Percentiles rank a stretch among this genome's conserved stretches.
These are phyloP conservation scores for Chenopodium suecicum DNA, from an alignment of 148 eudicot genomes.

Conservation along the genomic window DNA sequence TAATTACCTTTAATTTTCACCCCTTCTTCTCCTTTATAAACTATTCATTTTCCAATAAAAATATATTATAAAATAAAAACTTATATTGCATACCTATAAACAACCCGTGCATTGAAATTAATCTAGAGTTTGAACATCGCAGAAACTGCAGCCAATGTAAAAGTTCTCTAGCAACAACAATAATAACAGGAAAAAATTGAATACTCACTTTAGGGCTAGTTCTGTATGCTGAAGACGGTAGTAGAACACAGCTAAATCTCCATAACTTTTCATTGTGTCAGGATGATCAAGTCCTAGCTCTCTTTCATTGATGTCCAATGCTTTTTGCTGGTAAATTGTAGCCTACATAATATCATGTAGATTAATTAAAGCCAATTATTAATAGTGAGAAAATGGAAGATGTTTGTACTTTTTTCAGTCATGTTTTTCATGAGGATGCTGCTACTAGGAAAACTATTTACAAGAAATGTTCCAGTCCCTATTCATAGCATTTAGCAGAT, in stretches of 20 bases:
- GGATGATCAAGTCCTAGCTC: slow-evolving; percentile 99
- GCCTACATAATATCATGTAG: slow-evolving; percentile 43
- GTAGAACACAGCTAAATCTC: slow-evolving; percentile 94
- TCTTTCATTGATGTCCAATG: slow-evolving; percentile 96
- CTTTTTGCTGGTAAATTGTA: slow-evolving; percentile 94
- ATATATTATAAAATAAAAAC: too few species aligned
- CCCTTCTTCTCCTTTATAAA: too few species aligned
- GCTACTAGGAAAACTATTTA: too few species aligned
- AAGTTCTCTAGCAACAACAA: neutral
- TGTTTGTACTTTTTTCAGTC: too few species aligned
- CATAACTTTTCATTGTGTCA: slow-evolving; percentile 97
- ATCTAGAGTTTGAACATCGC: neutral
- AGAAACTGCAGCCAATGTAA: neutral
- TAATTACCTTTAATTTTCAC: too few species aligned
- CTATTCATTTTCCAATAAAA: too few species aligned
- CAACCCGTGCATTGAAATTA: neutral
- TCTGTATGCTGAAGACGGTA: slow-evolving; percentile 96
- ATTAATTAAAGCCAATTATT: neutral
- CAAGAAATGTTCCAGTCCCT: neutral
- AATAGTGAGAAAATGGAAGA: neutral
- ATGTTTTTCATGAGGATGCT: too few species aligned
- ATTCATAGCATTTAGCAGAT: neutral
- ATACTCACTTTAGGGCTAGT: slow-evolving; percentile 77
- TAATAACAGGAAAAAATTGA: neutral
- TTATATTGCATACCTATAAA: too few species aligned